phyloP scores from a whole-genome alignment of 1,284 basidiomycete species.

The Puccinia horiana region DNA sequence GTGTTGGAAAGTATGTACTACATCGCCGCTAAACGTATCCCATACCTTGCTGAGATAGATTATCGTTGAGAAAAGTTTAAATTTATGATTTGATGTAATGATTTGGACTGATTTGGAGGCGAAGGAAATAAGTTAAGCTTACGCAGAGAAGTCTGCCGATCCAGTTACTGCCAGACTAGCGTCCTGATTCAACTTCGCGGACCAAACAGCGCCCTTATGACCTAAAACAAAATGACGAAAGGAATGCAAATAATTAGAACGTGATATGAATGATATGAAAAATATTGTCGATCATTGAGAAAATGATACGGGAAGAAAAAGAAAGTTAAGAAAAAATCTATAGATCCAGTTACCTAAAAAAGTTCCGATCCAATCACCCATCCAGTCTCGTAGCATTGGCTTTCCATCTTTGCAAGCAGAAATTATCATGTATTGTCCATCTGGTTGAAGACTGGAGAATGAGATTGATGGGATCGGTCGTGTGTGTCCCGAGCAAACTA shows the following conservation, averaged over 20 bases:
- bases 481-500: constrained; percentile 48
- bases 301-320: background rate
- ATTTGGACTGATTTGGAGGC: background rate
- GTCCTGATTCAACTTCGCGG: constrained; percentile 76
- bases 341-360: constrained; percentile 69
- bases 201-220: constrained; percentile 99
- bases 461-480: constrained; percentile 48
- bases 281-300: background rate
- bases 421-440: constrained; percentile 50
- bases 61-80: background rate
- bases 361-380: constrained; percentile 97
- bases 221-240: constrained; percentile 59
- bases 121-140: constrained; percentile 58
- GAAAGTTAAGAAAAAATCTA: background rate
- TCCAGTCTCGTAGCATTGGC: constrained; percentile 48
- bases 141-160: constrained; percentile 97
- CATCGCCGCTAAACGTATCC: constrained; percentile 87
- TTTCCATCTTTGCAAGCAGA: constrained; percentile 49
- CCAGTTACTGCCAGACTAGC: constrained; percentile 82
- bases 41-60: constrained; percentile 76
- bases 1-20: constrained; percentile 89
- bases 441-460: constrained; percentile 40
- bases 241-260: background rate
- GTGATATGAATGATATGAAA: background rate
- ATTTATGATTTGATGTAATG: background rate